Base-by-base conservation (phyloP, 371 early-diverging fungal genomes). In the Apophysomyces elegans region DNA sequence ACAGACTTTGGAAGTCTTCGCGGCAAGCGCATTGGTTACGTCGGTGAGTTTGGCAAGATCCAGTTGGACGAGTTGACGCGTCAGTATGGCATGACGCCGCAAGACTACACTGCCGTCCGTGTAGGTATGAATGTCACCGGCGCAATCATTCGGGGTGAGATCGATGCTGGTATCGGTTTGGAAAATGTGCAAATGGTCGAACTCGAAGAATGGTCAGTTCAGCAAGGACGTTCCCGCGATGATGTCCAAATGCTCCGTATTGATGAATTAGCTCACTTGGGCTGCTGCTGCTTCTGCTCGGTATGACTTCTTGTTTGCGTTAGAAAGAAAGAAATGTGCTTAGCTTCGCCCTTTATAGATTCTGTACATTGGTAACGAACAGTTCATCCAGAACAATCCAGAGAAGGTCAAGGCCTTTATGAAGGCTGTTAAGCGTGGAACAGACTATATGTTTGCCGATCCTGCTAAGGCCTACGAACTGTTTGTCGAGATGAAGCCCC, bases 141-240 rank as follows among this genome's bases (percentile, higher is more conserved):
- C 16, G 84, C 87, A 32, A 85, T 89, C 70, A 86, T 81, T 59
- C 74, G 80, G 16, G 86, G 86, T 35, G 80, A 79, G 2, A 87
- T 89, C 56, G 84, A 89, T 71, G 90, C 87, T n/a, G 90, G 90
- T 58, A 85, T 89, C 54, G 89, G 89, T 37, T 76, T 89, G n/a
- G 89, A 89, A 62, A 87, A 87, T 56, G 84, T 89, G 35, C 89
- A 89, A 66, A 83, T 83, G 80, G 89, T 87, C 39, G 88, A 89
- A 57, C 69, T 89, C n/a, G 89, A 89, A 71, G 84, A 87, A 62
- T 87, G 86, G 86, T 84, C 81, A 36, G 82, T 77, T 36, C 67
- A 77, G 39, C 79, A 86, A 59, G 87, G 87, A 43, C 75, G 84
- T 16, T 56, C 77, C 26, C 79, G 74, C 18, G 76, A 75, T 37